phyloP scores from a whole-genome alignment of 176 grass and related monocot genomes.

The Bolboschoenus planiculmis region DNA sequence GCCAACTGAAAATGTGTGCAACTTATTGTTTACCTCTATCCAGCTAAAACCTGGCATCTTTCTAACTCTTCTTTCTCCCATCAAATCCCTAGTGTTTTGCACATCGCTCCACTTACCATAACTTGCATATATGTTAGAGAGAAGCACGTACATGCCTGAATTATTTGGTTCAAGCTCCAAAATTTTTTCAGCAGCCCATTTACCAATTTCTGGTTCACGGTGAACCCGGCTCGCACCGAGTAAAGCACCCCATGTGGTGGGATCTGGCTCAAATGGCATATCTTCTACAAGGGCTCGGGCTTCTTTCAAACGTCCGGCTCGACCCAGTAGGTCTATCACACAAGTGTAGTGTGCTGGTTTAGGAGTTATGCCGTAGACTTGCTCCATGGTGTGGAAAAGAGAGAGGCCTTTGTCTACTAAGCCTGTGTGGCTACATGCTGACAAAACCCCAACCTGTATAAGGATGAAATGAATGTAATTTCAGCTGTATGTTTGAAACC shows the following conservation, averaged over 20 bases:
- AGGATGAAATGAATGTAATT: conserved; percentile 6
- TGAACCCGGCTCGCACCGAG: conserved; percentile 92
- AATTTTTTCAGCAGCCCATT: conserved; percentile 67
- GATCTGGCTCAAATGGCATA: conserved; percentile 82
- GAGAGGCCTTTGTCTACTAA: conserved; percentile 80
- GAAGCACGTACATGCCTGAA: conserved; percentile 89
- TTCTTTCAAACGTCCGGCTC: conserved; percentile 73
- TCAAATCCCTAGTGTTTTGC: conserved; percentile 75
- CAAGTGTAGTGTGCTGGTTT: conserved; percentile 88
- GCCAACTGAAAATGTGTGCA: conserved; percentile 74
- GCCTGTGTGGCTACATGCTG: conserved; percentile 85
- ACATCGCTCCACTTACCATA: conserved; percentile 76
- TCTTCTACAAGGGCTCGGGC: conserved; percentile 66
- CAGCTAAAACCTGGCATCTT: conserved; percentile 89
- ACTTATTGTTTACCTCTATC: conserved; percentile 84
- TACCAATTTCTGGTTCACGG: conserved; percentile 70
- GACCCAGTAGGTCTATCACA: conserved; percentile 87
- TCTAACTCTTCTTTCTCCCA: conserved; percentile 58
- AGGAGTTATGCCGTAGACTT: conserved; percentile 56
- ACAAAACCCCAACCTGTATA: conserved; percentile 70
- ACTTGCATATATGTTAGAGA: conserved; percentile 89
- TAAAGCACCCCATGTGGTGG: conserved; percentile 84
- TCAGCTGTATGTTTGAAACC: not conserved
- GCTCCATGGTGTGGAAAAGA: conserved; percentile 72
- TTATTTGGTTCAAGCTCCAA: conserved; percentile 93